Base-by-base conservation (phyloP, 1,284 basidiomycete genomes). In the Boletus sp. region DNA sequence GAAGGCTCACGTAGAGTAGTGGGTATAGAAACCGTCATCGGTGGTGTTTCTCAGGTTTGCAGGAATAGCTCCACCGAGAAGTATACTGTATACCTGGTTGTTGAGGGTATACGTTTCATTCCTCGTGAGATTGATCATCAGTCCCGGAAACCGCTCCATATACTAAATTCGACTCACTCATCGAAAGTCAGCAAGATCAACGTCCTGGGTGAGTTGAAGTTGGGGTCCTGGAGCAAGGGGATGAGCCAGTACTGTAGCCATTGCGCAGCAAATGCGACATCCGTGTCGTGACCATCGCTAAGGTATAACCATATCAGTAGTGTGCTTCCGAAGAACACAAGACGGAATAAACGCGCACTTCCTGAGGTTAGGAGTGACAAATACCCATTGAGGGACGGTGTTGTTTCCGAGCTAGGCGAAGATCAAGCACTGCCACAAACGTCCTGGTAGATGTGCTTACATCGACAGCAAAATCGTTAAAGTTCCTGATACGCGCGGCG, bases 131-230 rank as follows among this genome's bases (percentile, higher is more conserved):
- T 41, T 7, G 19, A 3, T 4, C n/a, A 33, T 58, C 27, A 46
- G 41, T 38, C n/a, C 2, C 10, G 22, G 10, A 16, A 10, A 14
- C 22, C 8, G 23, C 10, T 12, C 19, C 8, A 19, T 19, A 22
- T 32, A 22, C 22, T 13, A 22, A 10, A 35, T 4, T 22, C 23
- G 3, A 50, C 66, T 48, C 17, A 61, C 62, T 63, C 61, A 14
- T 75, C 75, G 41, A 76, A 81, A 2, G 81, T 81, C 43, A 81
- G 57, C 16, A 82, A 52, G 52, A 82, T 73, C 48, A 82, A 65
- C 1, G 80, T 82, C 23, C 68, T 66, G 53, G 74, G 65, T 54
- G 67, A 68, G 69, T 79, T 76, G 68, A 77, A 78, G 43, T 66
- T 62, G 20, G 64, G 46, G 61, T 77, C 68, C 6, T 59, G 40